Evolutionary conservation across 2,329 filamentous ascomycete genomes (phyloP).

Genomic region (Hirsutella thompsonii): DNA sequence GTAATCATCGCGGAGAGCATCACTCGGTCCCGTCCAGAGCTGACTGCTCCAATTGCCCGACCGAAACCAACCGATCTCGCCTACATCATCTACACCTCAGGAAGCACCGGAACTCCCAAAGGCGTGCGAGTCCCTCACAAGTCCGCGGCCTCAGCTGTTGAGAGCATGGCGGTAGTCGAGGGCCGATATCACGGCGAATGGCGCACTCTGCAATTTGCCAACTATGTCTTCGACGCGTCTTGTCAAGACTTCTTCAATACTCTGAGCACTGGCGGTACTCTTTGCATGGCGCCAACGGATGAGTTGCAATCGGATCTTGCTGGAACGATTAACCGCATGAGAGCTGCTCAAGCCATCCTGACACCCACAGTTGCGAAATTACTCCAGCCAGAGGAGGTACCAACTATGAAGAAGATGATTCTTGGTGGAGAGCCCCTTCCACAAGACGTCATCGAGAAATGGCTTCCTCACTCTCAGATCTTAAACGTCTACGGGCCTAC

Average conservation of each 20-base stretch:
- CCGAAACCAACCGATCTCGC: not conserved
- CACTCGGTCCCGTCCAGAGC: not conserved
- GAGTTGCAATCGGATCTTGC: not conserved
- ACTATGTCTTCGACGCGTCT: not conserved
- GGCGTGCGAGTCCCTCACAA: constrained; percentile 8
- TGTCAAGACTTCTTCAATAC: constrained; percentile 5
- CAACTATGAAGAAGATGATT: constrained; percentile 4
- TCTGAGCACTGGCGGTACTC: not conserved
- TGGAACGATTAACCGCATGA: not conserved
- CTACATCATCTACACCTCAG: not conserved
- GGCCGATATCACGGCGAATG: not conserved
- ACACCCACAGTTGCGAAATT: constrained; percentile 9
- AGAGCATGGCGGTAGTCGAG: constrained; percentile 7
- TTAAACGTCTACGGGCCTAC: constrained; percentile 8
- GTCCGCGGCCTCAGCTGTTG: constrained; percentile 7
- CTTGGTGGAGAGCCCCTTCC: constrained; percentile 7
- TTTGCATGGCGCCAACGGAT: not conserved
- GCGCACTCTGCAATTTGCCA: not conserved
- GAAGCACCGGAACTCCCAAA: constrained; percentile 3
- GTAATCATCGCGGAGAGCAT: not conserved
- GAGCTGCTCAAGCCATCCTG: constrained; percentile 4
- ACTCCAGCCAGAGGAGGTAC: constrained; percentile 6
- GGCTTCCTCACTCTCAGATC: constrained; percentile 4
- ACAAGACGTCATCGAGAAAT: constrained; percentile 4
- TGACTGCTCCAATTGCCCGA: not conserved